Percentiles rank a stretch among this genome's conserved stretches.
phyloP scores from a whole-genome alignment of 768 basidiomycete species.

The Suillus tomentosus region DNA sequence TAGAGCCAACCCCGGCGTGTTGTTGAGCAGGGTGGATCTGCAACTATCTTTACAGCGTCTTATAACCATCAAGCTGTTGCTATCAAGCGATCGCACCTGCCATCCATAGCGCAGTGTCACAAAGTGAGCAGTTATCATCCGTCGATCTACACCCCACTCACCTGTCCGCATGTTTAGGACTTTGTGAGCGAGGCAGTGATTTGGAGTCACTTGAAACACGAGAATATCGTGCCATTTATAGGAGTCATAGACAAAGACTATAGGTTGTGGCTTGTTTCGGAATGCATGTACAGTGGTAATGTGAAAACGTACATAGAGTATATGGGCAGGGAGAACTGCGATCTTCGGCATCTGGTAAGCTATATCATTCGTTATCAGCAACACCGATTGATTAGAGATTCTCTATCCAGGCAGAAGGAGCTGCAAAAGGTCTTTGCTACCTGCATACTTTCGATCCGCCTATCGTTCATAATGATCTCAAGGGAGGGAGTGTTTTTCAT shows the following conservation, averaged over 20 bases:
- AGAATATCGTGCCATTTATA: conserved; percentile 29
- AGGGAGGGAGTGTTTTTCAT: conserved; percentile 29
- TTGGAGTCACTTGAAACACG: conserved; percentile 28
- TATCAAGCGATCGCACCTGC: conserved; percentile 23
- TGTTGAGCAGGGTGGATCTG: conserved; percentile 23
- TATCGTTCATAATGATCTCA: conserved; percentile 44
- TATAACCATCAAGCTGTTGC: conserved; percentile 21
- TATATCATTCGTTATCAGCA: neutral
- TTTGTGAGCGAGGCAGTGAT: conserved; percentile 31
- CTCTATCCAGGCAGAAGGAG: conserved; percentile 14
- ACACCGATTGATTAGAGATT: neutral
- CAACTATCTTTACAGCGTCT: conserved; percentile 22
- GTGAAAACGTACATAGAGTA: conserved; percentile 15
- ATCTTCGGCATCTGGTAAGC: conserved; percentile 16
- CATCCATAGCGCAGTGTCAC: neutral
- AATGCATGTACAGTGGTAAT: conserved; percentile 25
- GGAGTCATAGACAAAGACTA: conserved; percentile 20
- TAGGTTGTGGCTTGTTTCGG: conserved; percentile 26
- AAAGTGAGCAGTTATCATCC: neutral
- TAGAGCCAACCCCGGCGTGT: neutral
- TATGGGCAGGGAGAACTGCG: neutral
- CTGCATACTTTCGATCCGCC: conserved; percentile 28
- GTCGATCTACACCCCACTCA: neutral
- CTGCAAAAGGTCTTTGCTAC: conserved; percentile 26
- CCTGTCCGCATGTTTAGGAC: conserved; percentile 14